Evolutionary conservation across 768 basidiomycete species (phyloP).

Genomic region (Phylloporus arenicola): DNA sequence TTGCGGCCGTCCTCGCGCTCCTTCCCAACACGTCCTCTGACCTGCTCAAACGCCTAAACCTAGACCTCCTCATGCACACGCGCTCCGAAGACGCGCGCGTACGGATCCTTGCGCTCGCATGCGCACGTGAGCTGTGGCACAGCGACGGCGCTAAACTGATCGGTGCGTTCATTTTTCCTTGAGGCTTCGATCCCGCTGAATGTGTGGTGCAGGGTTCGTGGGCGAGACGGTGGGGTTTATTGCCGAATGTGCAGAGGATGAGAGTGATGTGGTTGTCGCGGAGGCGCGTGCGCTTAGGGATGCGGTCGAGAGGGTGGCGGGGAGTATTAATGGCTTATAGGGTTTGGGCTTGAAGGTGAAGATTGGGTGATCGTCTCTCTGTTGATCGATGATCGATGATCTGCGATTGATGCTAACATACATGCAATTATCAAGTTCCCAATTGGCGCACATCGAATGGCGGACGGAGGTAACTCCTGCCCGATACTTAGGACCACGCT

Average conservation of each 20-base stretch:
- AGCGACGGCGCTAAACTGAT: slow-evolving; percentile 74
- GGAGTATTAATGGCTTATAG: too few species aligned
- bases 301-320: too few species aligned
- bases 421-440: too few species aligned
- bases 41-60: slow-evolving; percentile 75
- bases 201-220: slow-evolving; percentile 51
- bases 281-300: too few species aligned
- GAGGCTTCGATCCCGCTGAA: neutral
- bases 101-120: slow-evolving; percentile 66
- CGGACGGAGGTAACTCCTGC: too few species aligned
- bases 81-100: slow-evolving; percentile 71
- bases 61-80: slow-evolving; percentile 81
- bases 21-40: slow-evolving; percentile 20
- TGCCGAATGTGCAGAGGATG: slow-evolving; percentile 83
- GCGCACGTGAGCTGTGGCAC: slow-evolving; percentile 76
- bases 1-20: slow-evolving; percentile 13
- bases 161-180: slow-evolving; percentile 34
- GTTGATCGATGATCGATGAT: too few species aligned
- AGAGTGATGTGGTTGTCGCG: slow-evolving; percentile 73
- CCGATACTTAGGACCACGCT: too few species aligned
- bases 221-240: slow-evolving; percentile 84
- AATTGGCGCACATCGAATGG: too few species aligned
- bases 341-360: too few species aligned
- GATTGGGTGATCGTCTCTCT: too few species aligned
- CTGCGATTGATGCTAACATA: too few species aligned